Base-by-base conservation (phyloP, 768 basidiomycete genomes). In the Albatrellus ellisii region DNA sequence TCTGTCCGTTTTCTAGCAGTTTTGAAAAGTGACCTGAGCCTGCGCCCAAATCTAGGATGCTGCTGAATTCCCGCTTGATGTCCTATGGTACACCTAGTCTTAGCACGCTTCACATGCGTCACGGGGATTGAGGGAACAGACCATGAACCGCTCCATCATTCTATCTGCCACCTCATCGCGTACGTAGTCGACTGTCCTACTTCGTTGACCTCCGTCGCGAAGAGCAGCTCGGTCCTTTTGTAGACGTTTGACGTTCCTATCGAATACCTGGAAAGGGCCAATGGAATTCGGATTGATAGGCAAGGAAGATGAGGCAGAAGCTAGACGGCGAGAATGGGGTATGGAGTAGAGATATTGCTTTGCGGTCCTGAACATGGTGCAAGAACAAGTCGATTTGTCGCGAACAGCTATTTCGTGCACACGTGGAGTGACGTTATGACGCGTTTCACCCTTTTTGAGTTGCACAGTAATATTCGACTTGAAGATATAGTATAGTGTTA, bases 21-120 rank as follows among this genome's bases (percentile, higher is more conserved):
- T 82, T 88, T 5, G 90, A 74, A 52, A 99, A 81, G 62, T 92
- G 91, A 1, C 95, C 95, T 2, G 95, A 69, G 9, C 94, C 91
- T 22, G 89, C 78, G 1, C 89, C 88, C 21, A 97, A 63, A 62
- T 99, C 95, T 14, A 98, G 62, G 17, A 99, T 66, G 2, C 75
- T 68, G 36, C 68, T 63, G 53, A 92, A 95, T 26, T 74, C 79
- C 33, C 80, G 73, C 61, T 86, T 91, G 50, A 99, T 84, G 58
- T 99, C 94, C 94, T 98, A 26, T 26, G 29, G 8, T 4, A n/a
- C 34, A 35, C 36, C 51, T 32, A 32, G 31, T 37, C 20, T 39
- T 36, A 35, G 29, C 29, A 18, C 28, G 46, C 41, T 33, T 12
- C 44, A 25, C 24, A 43, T 37, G 39, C 17, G 12, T 18, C 24